Base-by-base conservation (phyloP, 2,329 filamentous ascomycete species). In the Aspergillus spinulosporus region DNA sequence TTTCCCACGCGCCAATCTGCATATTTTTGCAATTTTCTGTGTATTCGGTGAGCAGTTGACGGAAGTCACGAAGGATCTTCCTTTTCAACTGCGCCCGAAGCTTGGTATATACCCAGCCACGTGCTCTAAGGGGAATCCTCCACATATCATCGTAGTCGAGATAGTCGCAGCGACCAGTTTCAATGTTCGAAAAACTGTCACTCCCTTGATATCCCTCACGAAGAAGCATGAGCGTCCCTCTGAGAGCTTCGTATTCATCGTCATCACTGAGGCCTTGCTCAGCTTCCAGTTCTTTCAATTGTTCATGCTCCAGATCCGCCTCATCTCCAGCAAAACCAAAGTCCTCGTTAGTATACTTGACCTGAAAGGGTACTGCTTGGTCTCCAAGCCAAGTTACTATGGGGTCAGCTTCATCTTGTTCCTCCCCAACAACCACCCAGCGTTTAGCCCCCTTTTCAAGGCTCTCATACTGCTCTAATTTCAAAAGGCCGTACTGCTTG, bases 71-170 rank as follows among this genome's bases (percentile, higher is more conserved):
- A 1, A 74, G 65, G 1, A 86, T 71, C 1, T 71, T 66, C 1
- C 72, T 71, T 52, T 90, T 81, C 1, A 84, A 71, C 50, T 77
- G 69, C 1, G 78, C 72, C 62, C 87, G 84, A 54, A 93, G 80
- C 54, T 83, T 76, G 43, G 83, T 81, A 70, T 92, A 95, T 0
- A 93, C 76, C 0, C 79, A 76, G 0, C 86, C 86, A 4, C 90
- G 84, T 14, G 80, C 70, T 2, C 74, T 69, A 0, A 72, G 63
- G 0, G 80, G 78, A 8, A 93, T 82, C 0, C 80, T 76, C 72
- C 84, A 89, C 12, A 93, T 70, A 62, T 92, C 80, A 0, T 76
- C 49, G 34, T 75, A 63, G 50, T 74, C 66, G 5, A 74, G 58
- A 31, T 73, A 65, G 3, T 61, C 52, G 5, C 69, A 70, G 56